A percentile compares a stretch with the other conserved stretches of the same genome.
Conservation (phyloP, 139 green algal species). For the Yamagishiella unicocca region DNA sequence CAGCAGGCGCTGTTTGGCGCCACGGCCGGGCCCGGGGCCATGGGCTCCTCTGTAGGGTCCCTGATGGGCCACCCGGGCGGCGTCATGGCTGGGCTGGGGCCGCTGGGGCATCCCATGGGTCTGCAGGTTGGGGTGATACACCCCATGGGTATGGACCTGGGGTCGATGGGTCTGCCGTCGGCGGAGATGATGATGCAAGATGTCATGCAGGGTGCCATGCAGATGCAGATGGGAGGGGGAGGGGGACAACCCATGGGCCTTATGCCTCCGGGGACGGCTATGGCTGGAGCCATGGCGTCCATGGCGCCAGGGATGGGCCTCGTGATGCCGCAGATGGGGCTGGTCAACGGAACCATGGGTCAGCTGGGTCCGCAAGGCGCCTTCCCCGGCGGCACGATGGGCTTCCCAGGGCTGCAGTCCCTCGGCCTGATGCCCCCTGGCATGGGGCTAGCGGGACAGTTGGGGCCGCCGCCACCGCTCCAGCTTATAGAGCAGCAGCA, state of each 20-base stretch:
- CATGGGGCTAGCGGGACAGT: neutral
- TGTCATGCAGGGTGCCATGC: neutral
- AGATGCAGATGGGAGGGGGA: conserved; percentile 1
- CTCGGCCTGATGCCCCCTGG: neutral
- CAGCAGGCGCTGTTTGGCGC: conserved; percentile 14
- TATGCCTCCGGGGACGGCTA: neutral
- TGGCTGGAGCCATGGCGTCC: neutral
- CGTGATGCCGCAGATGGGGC: neutral
- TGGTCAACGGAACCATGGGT: neutral
- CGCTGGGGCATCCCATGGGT: neutral
- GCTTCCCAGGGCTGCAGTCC: neutral
- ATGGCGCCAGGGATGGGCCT: conserved; percentile 15
- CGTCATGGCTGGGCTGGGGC: neutral
- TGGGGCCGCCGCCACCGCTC: neutral
- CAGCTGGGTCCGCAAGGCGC: neutral
- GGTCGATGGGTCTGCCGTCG: neutral
- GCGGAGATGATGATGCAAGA: neutral
- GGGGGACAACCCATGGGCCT: neutral
- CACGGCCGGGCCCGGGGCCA: neutral
- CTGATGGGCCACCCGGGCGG: conserved; percentile 14
- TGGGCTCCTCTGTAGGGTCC: neutral
- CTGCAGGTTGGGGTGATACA: neutral
- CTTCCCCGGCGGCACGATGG: neutral
- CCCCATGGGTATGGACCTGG: conserved; percentile 14
- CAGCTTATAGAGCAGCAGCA: neutral